Conservation (phyloP, 768 basidiomycete species). For the Mrakia gelida region DNA sequence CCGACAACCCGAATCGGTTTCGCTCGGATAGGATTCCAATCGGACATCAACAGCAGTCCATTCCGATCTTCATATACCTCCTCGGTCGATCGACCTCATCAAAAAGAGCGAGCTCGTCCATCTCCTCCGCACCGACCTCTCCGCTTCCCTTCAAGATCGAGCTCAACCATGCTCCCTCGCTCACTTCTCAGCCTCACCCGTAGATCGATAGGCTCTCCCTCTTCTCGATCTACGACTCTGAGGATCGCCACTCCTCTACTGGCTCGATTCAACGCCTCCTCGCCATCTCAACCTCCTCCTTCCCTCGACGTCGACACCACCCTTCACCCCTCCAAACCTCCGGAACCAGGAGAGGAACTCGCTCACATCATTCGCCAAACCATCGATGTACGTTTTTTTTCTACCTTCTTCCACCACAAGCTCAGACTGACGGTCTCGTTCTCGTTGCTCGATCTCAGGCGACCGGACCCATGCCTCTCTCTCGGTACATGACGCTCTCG, state of each 20-base stretch:
- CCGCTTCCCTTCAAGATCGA: not conserved
- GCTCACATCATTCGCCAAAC: conserved; percentile 27
- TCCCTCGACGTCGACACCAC: conserved; percentile 29
- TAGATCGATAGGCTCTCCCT: not conserved
- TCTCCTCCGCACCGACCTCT: not conserved
- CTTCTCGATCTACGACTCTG: not conserved
- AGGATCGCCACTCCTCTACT: not conserved
- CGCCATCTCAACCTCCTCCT: not conserved
- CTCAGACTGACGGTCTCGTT: not conserved
- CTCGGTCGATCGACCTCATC: too few species aligned
- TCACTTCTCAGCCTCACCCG: not conserved
- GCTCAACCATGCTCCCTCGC: not conserved
- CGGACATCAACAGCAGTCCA: fast-evolving
- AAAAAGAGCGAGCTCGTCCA: too few species aligned
- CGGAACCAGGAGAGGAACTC: not conserved
- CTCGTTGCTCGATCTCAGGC: conserved; percentile 51
- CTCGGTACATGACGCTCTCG: conserved; percentile 88
- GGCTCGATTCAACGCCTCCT: not conserved
- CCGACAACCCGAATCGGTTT: not conserved
- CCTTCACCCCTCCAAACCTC: not conserved
- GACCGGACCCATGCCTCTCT: conserved; percentile 80
- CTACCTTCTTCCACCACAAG: not conserved
- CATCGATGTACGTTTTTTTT: conserved; percentile 21
- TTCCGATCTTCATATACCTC: too few species aligned
- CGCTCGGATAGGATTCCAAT: too few species aligned